Evolutionary conservation across 1,284 basidiomycete genomes (phyloP).

Genomic region (Cystobasidium sp.): DNA sequence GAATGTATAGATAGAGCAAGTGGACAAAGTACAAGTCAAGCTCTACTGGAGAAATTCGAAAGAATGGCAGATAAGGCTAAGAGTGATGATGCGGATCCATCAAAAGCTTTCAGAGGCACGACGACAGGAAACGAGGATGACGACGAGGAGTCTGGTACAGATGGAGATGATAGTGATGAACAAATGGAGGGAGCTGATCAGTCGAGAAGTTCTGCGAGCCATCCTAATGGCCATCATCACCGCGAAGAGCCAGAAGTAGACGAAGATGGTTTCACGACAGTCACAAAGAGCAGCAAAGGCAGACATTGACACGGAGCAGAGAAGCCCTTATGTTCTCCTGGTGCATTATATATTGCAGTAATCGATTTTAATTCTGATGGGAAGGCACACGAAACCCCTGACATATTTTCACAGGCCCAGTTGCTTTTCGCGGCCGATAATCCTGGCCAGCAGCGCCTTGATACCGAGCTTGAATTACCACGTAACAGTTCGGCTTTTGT

Average conservation of each 20-base stretch:
- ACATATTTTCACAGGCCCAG: too few species aligned
- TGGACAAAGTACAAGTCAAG: conserved; percentile 62
- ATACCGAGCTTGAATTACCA: too few species aligned
- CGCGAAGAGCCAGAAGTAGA: conserved; percentile 72
- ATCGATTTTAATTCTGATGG: too few species aligned
- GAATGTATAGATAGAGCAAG: conserved; percentile 38
- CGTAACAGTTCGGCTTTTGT: too few species aligned
- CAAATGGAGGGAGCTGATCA: conserved; percentile 61
- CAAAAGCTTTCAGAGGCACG: conserved; percentile 60
- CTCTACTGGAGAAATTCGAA: conserved; percentile 65
- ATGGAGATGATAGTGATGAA: conserved; percentile 60
- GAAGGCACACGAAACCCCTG: too few species aligned
- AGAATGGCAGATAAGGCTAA: conserved; percentile 65
- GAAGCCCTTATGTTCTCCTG: background rate
- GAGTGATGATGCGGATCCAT: conserved; percentile 63
- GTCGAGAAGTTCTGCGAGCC: conserved; percentile 55
- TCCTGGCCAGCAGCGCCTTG: too few species aligned
- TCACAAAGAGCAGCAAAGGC: conserved; percentile 64
- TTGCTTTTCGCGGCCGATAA: too few species aligned
- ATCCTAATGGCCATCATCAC: conserved; percentile 50
- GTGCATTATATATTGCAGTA: background rate
- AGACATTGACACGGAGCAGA: conserved; percentile 52
- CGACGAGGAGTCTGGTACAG: conserved; percentile 57
- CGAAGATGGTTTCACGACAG: conserved; percentile 81
- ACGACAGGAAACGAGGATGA: conserved; percentile 56